Evolutionary conservation across 106 monocot genomes (phyloP).

Genomic region (Alisma plantagoaquatica): DNA sequence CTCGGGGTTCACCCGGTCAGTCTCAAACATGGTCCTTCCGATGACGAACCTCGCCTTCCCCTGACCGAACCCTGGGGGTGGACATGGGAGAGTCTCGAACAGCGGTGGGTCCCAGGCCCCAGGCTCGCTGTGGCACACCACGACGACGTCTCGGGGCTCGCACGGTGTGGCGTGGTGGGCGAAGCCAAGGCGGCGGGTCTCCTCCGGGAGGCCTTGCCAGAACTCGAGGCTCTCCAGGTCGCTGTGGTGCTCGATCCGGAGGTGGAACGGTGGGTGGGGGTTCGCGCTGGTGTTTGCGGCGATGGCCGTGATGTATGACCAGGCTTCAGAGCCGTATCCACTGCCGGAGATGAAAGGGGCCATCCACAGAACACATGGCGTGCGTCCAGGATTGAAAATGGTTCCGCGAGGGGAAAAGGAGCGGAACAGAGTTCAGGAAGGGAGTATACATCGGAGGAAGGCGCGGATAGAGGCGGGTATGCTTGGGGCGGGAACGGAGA

Average conservation of each 20-base stretch:
- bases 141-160: conserved; percentile 19
- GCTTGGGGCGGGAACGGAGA: too few species aligned
- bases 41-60: conserved; percentile 25
- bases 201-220: conserved; percentile 45
- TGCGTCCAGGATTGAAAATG: too few species aligned
- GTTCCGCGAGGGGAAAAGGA: too few species aligned
- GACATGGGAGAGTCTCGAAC: conserved; percentile 45
- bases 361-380: conserved; percentile 86
- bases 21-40: conserved; percentile 73
- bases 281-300: not conserved
- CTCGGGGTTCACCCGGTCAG: conserved; percentile 36
- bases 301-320: conserved; percentile 44
- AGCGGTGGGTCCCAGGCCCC: conserved; percentile 60
- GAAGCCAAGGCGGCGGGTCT: conserved; percentile 12
- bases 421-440: too few species aligned
- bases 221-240: conserved; percentile 30
- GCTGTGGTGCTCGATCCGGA: conserved; percentile 45
- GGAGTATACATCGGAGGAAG: too few species aligned
- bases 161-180: conserved; percentile 25
- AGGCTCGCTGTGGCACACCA: conserved; percentile 67
- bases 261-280: conserved; percentile 6
- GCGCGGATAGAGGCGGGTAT: too few species aligned
- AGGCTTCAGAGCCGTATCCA: conserved; percentile 74
- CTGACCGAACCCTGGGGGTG: conserved; percentile 48
- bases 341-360: conserved; percentile 66